Conservation (phyloP, 202 grass and related monocot species). For the Schoenoplectus triqueter region DNA sequence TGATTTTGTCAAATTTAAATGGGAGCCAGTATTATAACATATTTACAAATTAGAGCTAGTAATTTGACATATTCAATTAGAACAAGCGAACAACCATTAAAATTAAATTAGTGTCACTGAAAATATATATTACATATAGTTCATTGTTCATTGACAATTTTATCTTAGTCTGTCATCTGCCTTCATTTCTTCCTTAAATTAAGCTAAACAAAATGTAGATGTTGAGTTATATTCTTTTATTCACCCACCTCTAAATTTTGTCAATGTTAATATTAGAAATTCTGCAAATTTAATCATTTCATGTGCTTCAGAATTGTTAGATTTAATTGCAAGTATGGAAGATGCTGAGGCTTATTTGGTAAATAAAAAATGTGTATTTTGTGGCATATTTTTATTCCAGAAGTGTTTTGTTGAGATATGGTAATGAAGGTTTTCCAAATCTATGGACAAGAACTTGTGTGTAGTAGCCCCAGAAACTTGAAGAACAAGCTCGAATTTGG, state of each 20-base stretch:
- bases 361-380: not conserved
- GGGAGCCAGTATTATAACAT: not conserved
- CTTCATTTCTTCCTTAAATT: not conserved
- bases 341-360: not conserved
- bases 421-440: not conserved
- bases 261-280: not conserved
- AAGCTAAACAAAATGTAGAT: not conserved
- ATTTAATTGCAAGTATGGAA: not conserved
- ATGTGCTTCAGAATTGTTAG: not conserved
- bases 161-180: not conserved
- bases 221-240: not conserved
- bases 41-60: conserved; percentile 30
- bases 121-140: not conserved
- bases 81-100: not conserved
- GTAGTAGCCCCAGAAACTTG: not conserved
- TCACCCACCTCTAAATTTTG: not conserved
- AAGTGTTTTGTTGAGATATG: not conserved
- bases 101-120: not conserved
- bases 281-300: not conserved
- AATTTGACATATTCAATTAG: conserved; percentile 24
- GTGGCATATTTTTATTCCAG: too few species aligned
- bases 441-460: conserved; percentile 2
- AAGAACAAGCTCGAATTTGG: not conserved
- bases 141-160: not conserved
- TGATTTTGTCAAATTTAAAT: not conserved